Base-by-base conservation (phyloP, 306 rosid genomes). In the Astragalus glycyphyllos region DNA sequence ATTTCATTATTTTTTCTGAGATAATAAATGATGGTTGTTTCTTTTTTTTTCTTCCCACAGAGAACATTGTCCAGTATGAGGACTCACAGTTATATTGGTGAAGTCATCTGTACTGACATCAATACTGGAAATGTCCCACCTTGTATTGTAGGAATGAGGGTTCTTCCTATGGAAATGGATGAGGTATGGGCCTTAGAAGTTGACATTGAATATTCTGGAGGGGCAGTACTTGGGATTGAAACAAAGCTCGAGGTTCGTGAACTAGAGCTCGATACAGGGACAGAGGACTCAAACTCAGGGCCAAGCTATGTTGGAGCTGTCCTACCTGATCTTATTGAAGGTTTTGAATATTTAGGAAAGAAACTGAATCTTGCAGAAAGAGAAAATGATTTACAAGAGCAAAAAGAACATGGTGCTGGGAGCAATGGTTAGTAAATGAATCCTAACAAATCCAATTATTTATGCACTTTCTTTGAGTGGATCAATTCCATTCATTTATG, bases 191-290 rank as follows among this genome's bases (percentile, higher is more conserved):
- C 96, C 11, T 58, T 91, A 49, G 99, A 94, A 77, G 79, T 89
- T 61, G 99, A 94, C 81, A 71, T 90, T 62, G 97, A 86, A 72
- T 94, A 94, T 73, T 86, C 86, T 65, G 99, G 99, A 69, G 95
- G 96, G 56, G 84, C 83, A 16, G 54, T 81, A 41, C 69, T 94
- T 55, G 88, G 80, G 66, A 77, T 94, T 68, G 97, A 86, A 81
- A 94, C 97, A 51, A 89, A 97, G 83, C 75, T 94, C 49, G 96
- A 91, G 78, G 95, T 81, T 65, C 70, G 84, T 62, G 97, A 91
- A 77, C 75, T 86, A 65, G 95, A 89, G 70, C 84, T 84, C 8
- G 78, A 69, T 8, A 78, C 73, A 65, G 85, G 69, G 65, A 66
- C 68, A 11, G 84, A 55, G 51, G 86, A 83, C 74, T 63, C 84